Conservation (phyloP, 306 rosid genomes). For the Psophocarpus tetragonolobus region DNA sequence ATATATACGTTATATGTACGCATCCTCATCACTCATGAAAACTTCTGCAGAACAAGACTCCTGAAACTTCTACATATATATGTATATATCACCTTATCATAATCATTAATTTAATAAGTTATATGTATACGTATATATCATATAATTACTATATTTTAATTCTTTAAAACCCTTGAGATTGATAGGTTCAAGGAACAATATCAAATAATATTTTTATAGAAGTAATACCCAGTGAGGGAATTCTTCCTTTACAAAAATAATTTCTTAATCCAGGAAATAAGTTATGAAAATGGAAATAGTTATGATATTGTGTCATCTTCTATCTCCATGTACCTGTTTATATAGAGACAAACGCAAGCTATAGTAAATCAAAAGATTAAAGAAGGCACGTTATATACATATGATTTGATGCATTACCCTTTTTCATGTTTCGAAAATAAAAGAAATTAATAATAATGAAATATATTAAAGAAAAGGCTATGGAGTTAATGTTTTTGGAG, state of each 20-base stretch:
- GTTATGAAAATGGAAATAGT: not conserved
- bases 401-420: not conserved
- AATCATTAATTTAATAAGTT: not conserved
- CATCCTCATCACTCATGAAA: not conserved
- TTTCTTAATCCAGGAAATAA: not conserved
- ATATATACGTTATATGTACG: not conserved
- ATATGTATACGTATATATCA: slow-evolving; percentile 32
- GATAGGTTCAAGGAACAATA: slow-evolving; percentile 3
- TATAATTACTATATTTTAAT: not conserved
- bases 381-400: not conserved
- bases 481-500: not conserved
- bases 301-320: not conserved
- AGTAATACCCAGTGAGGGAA: not conserved
- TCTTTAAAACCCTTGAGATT: not conserved
- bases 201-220: not conserved
- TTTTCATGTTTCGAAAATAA: not conserved
- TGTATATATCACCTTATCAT: not conserved
- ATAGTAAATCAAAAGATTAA: not conserved
- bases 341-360: not conserved
- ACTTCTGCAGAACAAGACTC: not conserved
- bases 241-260: not conserved
- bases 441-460: not conserved
- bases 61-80: slow-evolving; percentile 16
- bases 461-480: not conserved
- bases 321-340: not conserved